Evolutionary conservation across 2,329 filamentous ascomycete genomes (phyloP).

Genomic region (Parastagonospora nodorum): DNA sequence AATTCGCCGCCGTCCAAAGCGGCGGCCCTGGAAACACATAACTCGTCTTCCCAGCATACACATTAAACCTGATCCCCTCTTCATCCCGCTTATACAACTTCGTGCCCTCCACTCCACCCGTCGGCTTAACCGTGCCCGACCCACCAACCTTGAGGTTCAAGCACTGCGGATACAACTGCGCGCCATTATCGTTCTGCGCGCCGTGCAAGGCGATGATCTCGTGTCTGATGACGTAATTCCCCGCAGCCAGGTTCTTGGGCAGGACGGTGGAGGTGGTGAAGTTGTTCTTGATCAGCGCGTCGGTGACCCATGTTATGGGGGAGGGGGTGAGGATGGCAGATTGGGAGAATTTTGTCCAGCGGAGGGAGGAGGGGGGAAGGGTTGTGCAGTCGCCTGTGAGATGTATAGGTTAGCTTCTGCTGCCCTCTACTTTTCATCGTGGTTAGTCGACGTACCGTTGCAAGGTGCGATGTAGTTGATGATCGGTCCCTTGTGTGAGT

Average conservation of each 20-base stretch:
- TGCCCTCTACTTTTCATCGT: not conserved
- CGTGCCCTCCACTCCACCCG: slow-evolving; percentile 46
- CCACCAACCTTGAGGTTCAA: slow-evolving; percentile 56
- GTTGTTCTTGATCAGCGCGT: slow-evolving; percentile 50
- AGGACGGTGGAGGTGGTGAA: slow-evolving; percentile 53
- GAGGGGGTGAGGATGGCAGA: slow-evolving; percentile 29
- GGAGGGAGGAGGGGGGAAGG: slow-evolving; percentile 26
- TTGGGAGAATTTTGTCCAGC: slow-evolving; percentile 44
- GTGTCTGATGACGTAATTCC: slow-evolving; percentile 61
- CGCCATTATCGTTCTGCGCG: slow-evolving; percentile 50
- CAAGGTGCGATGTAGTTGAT: slow-evolving; percentile 48
- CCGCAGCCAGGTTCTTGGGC: slow-evolving; percentile 50
- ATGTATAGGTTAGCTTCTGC: not conserved
- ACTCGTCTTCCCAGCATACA: slow-evolving; percentile 39
- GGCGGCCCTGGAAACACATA: slow-evolving; percentile 47
- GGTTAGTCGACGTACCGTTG: slow-evolving; percentile 24
- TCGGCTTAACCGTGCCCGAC: slow-evolving; percentile 45
- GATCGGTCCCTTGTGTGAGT: slow-evolving; percentile 44
- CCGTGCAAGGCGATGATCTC: slow-evolving; percentile 58
- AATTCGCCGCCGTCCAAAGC: slow-evolving; percentile 43
- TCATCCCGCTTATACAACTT: slow-evolving; percentile 51
- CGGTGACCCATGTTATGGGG: slow-evolving; percentile 41
- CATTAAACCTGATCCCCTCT: slow-evolving; percentile 51
- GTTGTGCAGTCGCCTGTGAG: slow-evolving; percentile 38
- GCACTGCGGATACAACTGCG: slow-evolving; percentile 60